Base-by-base conservation (phyloP, 768 basidiomycete genomes). In the Phaeotremella fagi region DNA sequence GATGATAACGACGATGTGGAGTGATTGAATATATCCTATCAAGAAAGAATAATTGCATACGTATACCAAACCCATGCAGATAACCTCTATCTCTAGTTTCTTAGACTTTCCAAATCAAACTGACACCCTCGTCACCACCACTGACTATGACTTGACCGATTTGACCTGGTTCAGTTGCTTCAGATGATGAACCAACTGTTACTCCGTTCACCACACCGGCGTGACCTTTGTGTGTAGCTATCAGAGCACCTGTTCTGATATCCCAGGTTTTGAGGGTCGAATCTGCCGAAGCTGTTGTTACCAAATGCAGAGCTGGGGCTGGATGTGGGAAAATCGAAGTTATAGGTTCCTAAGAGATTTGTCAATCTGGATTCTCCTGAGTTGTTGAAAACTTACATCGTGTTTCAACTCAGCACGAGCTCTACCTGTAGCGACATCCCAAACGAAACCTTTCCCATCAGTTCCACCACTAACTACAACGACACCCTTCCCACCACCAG, bases 361-460 rank as follows among this genome's bases (percentile, higher is more conserved):
- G 44, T 9, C 22, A 15, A 20, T 26, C n/a, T n/a, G n/a, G n/a
- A n/a, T n/a, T n/a, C n/a, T n/a, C n/a, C n/a, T n/a, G n/a, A n/a
- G n/a, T n/a, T n/a, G n/a, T n/a, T n/a, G n/a, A 28, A 28, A 36
- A 77, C 82, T 47, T 57, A 92, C 92, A 73, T 84, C 78, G 66
- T 98, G 92, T 57, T 85, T 79, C 4, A 95, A 77, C 14, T 87
- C 90, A 16, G 85, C 80, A 51, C 95, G 81, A 47, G 91, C 71
- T 57, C 87, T 80, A 80, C 88, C 88, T 23, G 89, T 92, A 45
- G 80, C 80, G 37, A 92, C 79, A 76, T 99, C 95, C 91, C 94
- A 99, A 28, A 97, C 84, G 63, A 87, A 90, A 16, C 84, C 86
- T 70, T 90, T 92, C 0, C 91, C 90, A 68, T 99, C 95, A 3